phyloP scores from a whole-genome alignment of 2,329 filamentous ascomycete genomes.

The Fusarium camptoceras region DNA sequence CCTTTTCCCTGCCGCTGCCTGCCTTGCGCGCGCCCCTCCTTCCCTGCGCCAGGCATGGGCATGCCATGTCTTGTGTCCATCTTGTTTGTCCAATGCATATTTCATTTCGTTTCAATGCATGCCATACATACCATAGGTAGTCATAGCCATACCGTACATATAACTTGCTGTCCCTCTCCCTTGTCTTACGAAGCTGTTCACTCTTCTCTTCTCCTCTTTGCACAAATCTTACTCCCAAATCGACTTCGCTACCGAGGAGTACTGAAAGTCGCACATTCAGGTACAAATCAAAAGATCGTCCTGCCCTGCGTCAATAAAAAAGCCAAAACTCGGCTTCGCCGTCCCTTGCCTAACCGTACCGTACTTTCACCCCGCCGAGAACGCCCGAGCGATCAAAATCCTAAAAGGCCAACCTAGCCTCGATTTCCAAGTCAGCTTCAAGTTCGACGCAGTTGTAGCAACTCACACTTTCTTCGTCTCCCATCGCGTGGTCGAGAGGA shows the following conservation, averaged over 20 bases:
- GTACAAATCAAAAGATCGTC: constrained; percentile 1
- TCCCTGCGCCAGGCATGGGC: neutral
- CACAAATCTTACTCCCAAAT: neutral
- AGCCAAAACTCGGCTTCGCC: constrained; percentile 37
- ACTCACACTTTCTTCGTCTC: constrained; percentile 15
- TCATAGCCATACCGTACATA: constrained; percentile 13
- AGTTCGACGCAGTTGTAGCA: constrained; percentile 5
- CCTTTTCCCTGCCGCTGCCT: neutral
- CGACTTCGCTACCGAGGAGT: neutral
- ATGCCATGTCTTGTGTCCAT: neutral
- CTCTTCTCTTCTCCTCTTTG: constrained; percentile 1
- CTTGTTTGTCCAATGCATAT: neutral
- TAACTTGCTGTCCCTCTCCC: constrained; percentile 34
- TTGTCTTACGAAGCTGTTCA: constrained; percentile 9
- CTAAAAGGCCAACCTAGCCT: constrained; percentile 17
- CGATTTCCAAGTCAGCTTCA: neutral
- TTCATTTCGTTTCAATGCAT: constrained; percentile 1
- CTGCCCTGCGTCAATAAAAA: neutral
- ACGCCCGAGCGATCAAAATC: constrained; percentile 42
- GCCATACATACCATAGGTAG: constrained; percentile 16
- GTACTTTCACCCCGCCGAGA: constrained; percentile 41
- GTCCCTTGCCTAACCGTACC: constrained; percentile 25
- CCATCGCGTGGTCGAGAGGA: constrained; percentile 39
- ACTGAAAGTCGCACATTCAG: neutral
- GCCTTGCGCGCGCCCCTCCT: constrained; percentile 20